phyloP scores from a whole-genome alignment of 768 basidiomycete genomes.

The Auriscalpium microsporum region DNA sequence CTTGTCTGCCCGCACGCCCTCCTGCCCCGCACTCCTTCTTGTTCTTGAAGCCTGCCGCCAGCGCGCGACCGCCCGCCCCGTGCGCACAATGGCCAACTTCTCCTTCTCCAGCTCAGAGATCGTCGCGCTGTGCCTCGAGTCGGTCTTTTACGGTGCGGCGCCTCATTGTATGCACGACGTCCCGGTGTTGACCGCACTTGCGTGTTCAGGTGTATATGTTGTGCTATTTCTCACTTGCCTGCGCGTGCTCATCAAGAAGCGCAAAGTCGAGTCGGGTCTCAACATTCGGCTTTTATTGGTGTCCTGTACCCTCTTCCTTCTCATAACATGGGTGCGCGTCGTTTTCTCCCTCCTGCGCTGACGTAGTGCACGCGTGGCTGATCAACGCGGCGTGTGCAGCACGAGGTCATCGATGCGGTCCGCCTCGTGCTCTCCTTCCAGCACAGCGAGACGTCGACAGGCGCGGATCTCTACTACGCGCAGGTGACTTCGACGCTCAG shows the following conservation, averaged over 20 bases:
- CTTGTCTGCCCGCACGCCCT: neutral
- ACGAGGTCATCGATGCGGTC: slow-evolving; percentile 1
- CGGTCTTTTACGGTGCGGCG: slow-evolving; percentile 7
- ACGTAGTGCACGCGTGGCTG: neutral
- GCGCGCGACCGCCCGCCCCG: neutral
- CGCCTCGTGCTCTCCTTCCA: slow-evolving; percentile 2
- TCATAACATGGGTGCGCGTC: slow-evolving; percentile 10
- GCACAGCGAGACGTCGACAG: neutral
- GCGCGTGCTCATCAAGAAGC: slow-evolving; percentile 7
- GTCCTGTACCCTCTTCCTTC: slow-evolving; percentile 2
- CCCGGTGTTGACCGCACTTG: neutral
- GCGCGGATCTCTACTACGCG: neutral
- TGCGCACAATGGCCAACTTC: neutral
- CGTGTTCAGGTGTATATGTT: slow-evolving; percentile 7
- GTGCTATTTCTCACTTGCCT: slow-evolving; percentile 5
- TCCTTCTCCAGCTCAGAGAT: slow-evolving; percentile 7
- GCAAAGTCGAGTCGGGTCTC: slow-evolving; percentile 1
- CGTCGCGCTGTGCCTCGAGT: slow-evolving; percentile 7
- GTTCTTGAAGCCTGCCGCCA: neutral
- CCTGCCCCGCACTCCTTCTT: neutral
- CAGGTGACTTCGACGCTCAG: neutral
- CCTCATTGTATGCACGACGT: neutral
- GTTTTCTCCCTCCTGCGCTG: neutral
- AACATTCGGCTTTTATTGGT: slow-evolving; percentile 6
- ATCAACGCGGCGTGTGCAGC: neutral